phyloP scores from a whole-genome alignment of 345 rosid species.

The Microthlaspi erraticum region DNA sequence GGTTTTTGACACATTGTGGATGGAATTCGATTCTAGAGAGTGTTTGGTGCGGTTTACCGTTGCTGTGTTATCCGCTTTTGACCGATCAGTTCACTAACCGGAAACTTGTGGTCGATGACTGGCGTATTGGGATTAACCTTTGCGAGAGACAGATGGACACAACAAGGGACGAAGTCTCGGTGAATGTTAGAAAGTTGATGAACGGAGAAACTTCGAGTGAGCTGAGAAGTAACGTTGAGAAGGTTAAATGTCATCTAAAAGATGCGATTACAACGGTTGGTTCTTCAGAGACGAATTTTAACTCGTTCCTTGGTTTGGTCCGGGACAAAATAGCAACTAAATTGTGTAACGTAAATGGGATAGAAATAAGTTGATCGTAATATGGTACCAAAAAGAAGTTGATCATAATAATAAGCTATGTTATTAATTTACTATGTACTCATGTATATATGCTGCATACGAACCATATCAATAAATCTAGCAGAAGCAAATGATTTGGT shows the following conservation, averaged over 20 bases:
- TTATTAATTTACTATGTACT: background rate
- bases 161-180: conserved; percentile 48
- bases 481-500: no score
- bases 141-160: conserved; percentile 42
- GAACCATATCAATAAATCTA: no score
- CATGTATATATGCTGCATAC: background rate
- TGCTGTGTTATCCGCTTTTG: conserved; percentile 62
- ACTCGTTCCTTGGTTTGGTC: conserved; percentile 44
- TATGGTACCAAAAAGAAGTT: no score
- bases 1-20: conserved; percentile 73
- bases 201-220: conserved; percentile 44
- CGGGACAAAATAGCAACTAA: conserved; percentile 29
- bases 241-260: conserved; percentile 42
- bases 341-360: conserved; percentile 30
- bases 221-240: conserved; percentile 43
- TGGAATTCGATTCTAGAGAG: conserved; percentile 77
- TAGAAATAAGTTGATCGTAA: background rate
- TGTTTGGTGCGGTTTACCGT: conserved; percentile 61
- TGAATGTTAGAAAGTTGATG: conserved; percentile 49
- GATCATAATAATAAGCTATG: background rate
- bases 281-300: conserved; percentile 51
- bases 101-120: conserved; percentile 70
- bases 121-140: conserved; percentile 67
- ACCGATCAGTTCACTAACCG: conserved; percentile 77
- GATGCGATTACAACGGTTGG: conserved; percentile 50